A percentile compares a stretch with the other conserved stretches of the same genome.
phyloP scores from a whole-genome alignment of 2,329 filamentous ascomycete genomes.

The Penicillium sp. region DNA sequence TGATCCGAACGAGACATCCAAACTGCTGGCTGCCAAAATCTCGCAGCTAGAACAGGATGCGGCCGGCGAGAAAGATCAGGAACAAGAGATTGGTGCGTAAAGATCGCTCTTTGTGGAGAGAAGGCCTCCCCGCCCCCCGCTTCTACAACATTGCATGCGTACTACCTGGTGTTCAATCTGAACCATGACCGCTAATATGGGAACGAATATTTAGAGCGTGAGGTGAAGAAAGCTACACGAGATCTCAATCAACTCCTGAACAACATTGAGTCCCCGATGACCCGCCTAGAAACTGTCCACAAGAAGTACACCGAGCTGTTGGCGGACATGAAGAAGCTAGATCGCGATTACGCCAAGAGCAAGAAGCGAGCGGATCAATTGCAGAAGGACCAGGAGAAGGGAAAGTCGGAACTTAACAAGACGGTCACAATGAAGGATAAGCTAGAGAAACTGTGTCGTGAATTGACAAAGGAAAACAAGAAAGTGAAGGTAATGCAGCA shows the following conservation, averaged over 20 bases:
- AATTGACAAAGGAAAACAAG: conserved; percentile 95
- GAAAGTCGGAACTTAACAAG: conserved; percentile 83
- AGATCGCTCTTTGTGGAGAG: not conserved
- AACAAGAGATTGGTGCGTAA: conserved; percentile 84
- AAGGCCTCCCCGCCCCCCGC: not conserved
- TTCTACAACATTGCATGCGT: not conserved
- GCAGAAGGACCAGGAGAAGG: conserved; percentile 94
- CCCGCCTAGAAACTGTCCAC: conserved; percentile 85
- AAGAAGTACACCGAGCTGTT: conserved; percentile 89
- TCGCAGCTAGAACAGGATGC: conserved; percentile 92
- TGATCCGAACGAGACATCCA: conserved; percentile 85
- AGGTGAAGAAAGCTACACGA: conserved; percentile 89
- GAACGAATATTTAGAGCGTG: conserved; percentile 64
- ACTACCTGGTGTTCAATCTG: conserved; percentile 10
- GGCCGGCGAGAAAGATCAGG: conserved; percentile 90
- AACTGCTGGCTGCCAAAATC: conserved; percentile 88
- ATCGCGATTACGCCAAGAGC: conserved; percentile 90
- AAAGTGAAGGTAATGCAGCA: conserved; percentile 75
- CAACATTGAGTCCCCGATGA: conserved; percentile 86
- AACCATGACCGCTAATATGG: conserved; percentile 25
- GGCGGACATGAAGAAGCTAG: conserved; percentile 90
- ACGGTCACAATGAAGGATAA: conserved; percentile 91
- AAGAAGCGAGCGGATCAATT: conserved; percentile 92
- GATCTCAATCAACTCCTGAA: conserved; percentile 81
- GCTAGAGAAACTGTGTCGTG: conserved; percentile 90